Percentiles rank a stretch among this genome's conserved stretches.
Evolutionary conservation across 106 monocot genomes (phyloP).

Genomic region (Dioscorea dumetorum): DNA sequence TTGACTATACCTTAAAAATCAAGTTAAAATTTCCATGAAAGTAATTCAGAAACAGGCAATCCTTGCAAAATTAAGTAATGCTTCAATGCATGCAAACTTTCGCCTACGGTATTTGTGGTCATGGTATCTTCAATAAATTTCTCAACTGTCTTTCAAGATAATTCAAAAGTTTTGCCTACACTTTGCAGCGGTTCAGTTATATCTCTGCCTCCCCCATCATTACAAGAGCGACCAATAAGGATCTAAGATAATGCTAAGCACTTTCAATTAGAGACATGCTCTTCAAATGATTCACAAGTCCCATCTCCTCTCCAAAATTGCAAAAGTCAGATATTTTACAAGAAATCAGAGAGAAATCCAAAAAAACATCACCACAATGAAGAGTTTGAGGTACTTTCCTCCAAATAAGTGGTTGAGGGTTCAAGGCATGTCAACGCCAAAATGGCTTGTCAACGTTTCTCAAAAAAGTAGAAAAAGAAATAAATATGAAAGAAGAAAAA

Average conservation of each 20-base stretch:
- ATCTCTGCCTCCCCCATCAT: conserved; percentile 58
- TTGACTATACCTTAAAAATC: neutral
- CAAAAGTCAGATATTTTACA: conserved; percentile 3
- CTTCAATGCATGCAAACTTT: conserved; percentile 58
- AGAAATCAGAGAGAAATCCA: neutral
- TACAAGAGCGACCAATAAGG: conserved; percentile 41
- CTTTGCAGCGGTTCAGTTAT: conserved; percentile 60
- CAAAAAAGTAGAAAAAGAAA: no score
- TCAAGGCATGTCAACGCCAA: no score
- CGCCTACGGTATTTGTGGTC: conserved; percentile 45
- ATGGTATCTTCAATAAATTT: conserved; percentile 75
- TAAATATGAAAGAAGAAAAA: no score
- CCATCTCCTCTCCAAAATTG: conserved; percentile 91
- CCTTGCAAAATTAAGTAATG: conserved; percentile 37
- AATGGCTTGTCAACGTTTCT: no score
- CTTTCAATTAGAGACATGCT: conserved; percentile 43
- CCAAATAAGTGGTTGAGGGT: no score
- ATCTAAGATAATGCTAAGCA: conserved; percentile 52
- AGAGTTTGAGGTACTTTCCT: no score
- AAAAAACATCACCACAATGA: no score
- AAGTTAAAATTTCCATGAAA: conserved; percentile 32
- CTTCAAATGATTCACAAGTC: conserved; percentile 79
- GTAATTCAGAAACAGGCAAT: neutral
- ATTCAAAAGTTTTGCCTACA: conserved; percentile 40
- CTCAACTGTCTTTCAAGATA: conserved; percentile 63